phyloP scores from a whole-genome alignment of 2,329 filamentous ascomycete genomes.

The Colletotrichum magnum region DNA sequence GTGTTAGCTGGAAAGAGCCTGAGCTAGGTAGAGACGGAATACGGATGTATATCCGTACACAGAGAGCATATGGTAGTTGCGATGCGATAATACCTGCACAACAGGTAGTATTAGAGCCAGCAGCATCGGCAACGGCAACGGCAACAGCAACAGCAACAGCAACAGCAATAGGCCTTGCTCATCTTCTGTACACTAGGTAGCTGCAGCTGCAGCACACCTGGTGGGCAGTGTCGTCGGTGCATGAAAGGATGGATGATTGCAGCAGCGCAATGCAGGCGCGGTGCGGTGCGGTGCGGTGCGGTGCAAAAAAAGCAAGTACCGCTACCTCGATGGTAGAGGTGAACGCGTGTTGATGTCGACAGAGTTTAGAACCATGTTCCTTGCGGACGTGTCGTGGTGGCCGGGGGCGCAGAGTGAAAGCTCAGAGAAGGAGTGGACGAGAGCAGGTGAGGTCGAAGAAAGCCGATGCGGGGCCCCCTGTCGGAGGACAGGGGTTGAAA shows the following conservation, averaged over 20 bases:
- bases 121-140: no score
- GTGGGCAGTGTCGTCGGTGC: no score
- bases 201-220: no score
- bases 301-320: constrained; percentile 15
- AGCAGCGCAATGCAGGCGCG: neutral
- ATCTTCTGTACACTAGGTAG: no score
- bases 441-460: constrained; percentile 35
- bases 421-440: constrained; percentile 7
- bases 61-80: neutral
- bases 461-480: constrained; percentile 26
- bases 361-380: constrained; percentile 31
- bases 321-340: constrained; percentile 17
- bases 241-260: constrained; percentile 4
- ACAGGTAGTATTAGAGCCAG: no score
- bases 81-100: neutral
- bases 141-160: no score
- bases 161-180: no score
- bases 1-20: neutral
- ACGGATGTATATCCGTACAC: no score
- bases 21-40: constrained; percentile 3
- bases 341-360: constrained; percentile 25
- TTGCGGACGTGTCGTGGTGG: constrained; percentile 14
- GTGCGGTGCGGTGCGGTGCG: no score
- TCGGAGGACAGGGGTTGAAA: constrained; percentile 30
- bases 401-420: constrained; percentile 8